Conservation (phyloP, 192 early-diverging fungal genomes). For the Cladochytrium replicatum region DNA sequence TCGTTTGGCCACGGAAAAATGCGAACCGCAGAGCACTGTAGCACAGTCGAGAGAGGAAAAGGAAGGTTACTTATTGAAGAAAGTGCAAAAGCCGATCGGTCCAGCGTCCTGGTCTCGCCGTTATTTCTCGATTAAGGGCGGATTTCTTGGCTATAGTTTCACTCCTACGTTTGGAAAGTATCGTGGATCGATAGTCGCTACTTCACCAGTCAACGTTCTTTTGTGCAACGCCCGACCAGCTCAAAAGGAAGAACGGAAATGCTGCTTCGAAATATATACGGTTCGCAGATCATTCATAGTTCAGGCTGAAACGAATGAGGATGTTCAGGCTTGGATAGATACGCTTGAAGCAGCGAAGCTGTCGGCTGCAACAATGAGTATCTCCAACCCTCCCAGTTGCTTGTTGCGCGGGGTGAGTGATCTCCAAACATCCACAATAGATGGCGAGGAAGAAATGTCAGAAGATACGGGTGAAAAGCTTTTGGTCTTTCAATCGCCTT, state of each 20-base stretch:
- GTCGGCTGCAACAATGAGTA: too few species aligned
- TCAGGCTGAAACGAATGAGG: constrained; percentile 54
- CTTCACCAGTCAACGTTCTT: constrained; percentile 39
- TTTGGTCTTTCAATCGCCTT: too few species aligned
- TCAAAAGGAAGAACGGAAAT: constrained; percentile 42
- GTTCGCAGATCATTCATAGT: constrained; percentile 41
- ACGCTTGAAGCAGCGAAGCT: constrained; percentile 40
- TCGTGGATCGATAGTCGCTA: constrained; percentile 25
- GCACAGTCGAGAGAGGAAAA: too few species aligned
- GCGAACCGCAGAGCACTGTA: too few species aligned
- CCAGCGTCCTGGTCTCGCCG: constrained; percentile 41
- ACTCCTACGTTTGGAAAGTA: constrained; percentile 21
- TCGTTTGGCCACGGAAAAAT: too few species aligned
- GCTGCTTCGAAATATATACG: constrained; percentile 49
- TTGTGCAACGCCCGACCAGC: constrained; percentile 35
- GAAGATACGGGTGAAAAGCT: too few species aligned
- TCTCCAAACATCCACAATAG: too few species aligned
- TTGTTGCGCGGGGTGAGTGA: too few species aligned
- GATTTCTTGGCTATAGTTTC: constrained; percentile 22
- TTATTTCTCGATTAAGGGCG: constrained; percentile 48
- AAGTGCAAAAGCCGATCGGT: constrained; percentile 35
- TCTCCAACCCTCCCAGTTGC: too few species aligned
- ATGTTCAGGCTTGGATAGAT: constrained; percentile 43
- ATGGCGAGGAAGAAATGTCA: too few species aligned
- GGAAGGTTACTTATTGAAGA: constrained; percentile 48